Evolutionary conservation across 176 grass and related monocot genomes (phyloP).

Genomic region (Triticum urartu): DNA sequence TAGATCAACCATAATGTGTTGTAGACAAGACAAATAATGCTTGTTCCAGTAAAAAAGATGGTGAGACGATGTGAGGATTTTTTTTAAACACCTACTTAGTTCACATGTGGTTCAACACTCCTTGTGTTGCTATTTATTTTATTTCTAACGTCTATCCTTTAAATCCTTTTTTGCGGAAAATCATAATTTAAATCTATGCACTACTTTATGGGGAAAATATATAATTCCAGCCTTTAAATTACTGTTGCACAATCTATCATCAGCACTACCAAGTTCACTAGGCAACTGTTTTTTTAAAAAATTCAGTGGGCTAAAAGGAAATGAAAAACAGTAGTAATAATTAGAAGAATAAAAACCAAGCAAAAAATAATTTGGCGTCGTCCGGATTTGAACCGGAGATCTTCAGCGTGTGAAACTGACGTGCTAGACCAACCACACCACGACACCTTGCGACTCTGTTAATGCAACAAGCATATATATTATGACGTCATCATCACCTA

Average conservation of each 20-base stretch:
- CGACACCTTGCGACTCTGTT: not conserved
- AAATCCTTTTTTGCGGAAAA: not conserved
- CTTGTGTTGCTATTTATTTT: not conserved
- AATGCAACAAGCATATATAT: not conserved
- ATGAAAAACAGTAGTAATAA: not conserved
- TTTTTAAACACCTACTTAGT: not conserved
- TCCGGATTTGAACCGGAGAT: constrained; percentile 9
- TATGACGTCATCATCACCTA: not conserved
- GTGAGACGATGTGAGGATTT: not conserved
- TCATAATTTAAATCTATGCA: not conserved
- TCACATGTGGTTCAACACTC: not conserved
- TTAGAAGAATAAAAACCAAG: not conserved
- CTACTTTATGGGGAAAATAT: not conserved
- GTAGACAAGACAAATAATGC: not conserved
- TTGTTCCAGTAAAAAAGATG: not conserved
- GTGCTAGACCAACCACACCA: constrained; percentile 5
- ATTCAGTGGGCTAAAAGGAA: not conserved
- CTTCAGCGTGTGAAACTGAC: not conserved
- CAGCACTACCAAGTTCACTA: not conserved
- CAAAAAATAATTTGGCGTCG: not conserved
- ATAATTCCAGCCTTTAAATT: not conserved
- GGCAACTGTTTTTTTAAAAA: too few relatives aligned
- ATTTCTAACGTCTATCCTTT: not conserved
- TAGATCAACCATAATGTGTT: not conserved
- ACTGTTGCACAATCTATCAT: not conserved